Evolutionary conservation across 1,284 basidiomycete species (phyloP).

Genomic region (Papiliotrema nemorosa): DNA sequence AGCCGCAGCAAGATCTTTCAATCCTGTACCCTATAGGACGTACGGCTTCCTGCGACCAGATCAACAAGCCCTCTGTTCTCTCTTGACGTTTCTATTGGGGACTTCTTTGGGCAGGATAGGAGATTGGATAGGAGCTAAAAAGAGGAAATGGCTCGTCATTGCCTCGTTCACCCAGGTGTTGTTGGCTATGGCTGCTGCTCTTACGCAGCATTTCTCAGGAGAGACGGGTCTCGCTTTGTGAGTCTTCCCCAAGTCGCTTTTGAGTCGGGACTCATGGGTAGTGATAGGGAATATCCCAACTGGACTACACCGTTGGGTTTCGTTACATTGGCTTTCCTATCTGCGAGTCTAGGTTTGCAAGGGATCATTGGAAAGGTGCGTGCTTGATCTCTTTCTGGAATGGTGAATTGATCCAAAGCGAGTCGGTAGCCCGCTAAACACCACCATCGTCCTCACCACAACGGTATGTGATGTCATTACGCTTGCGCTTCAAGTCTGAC

Average conservation of each 20-base stretch:
- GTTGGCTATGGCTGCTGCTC: slow-evolving; percentile 66
- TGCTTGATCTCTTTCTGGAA: background rate
- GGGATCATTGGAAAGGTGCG: slow-evolving; percentile 72
- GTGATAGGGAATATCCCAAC: slow-evolving; percentile 57
- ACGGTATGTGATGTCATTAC: slow-evolving; percentile 45
- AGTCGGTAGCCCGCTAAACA: slow-evolving; percentile 71
- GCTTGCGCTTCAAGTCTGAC: background rate
- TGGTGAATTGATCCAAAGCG: slow-evolving; percentile 18
- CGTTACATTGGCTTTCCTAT: slow-evolving; percentile 69
- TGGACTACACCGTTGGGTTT: slow-evolving; percentile 67
- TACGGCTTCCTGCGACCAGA: slow-evolving; percentile 67
- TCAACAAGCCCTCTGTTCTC: slow-evolving; percentile 72
- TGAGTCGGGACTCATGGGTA: background rate
- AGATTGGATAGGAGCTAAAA: slow-evolving; percentile 61
- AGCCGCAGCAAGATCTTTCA: slow-evolving; percentile 64
- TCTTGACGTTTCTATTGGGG: slow-evolving; percentile 62
- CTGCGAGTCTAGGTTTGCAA: slow-evolving; percentile 66
- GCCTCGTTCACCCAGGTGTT: slow-evolving; percentile 71
- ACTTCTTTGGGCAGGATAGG: slow-evolving; percentile 48
- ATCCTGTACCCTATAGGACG: slow-evolving; percentile 53
- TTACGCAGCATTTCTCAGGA: slow-evolving; percentile 60
- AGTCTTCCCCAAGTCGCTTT: slow-evolving; percentile 11
- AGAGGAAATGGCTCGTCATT: slow-evolving; percentile 67
- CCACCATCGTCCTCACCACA: slow-evolving; percentile 59
- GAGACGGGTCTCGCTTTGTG: slow-evolving; percentile 56